Evolutionary conservation across 164 flowering plant species (phyloP), one percentile per base, ranked within the genome.

Genomic region (Buxus sempervirens): DNA sequence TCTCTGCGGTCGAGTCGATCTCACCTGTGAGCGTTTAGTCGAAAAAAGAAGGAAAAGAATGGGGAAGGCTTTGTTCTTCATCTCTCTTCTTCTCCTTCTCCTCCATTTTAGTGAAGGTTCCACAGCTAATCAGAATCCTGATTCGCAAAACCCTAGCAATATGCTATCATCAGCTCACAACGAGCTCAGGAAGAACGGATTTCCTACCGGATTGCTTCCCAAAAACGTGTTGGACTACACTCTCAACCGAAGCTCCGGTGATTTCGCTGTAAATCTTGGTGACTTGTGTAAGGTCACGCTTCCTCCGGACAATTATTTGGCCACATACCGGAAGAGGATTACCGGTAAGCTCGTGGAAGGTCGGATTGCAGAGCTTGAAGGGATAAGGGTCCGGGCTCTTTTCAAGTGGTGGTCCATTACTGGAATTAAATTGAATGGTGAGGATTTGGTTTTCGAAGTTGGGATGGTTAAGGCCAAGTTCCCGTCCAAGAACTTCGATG

Each of bases 351-450:
- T 88, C 26, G 83, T 71, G 4, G 66, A 79, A 59, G 85, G 82
- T 32, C 74, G 73, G 51, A 88, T 88, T 55, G 86, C 82, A 25
- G 85, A 84, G 64, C 78, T 86, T 4, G 73, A 84, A 19, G 93
- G 90, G n/a, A 88, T 88, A 58, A 76, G 82, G 22, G 90, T 88
- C 38, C 28, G 85, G 78, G 91, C 93, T 9, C 74, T 88, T 42
- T 88, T 81, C 68, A 66, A 76, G 85, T 85, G 91, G 91, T 88
- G 94, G 93, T 85, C 85, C 24, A 86, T 88, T 28, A 85, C 89
- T 8, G 88, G 88, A 25, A 86, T 88, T 60, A 54, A 70, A 58
- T 74, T 79, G 59, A 73, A 60, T 54, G 93, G 89, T 8, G 81
- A 88, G 19, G 64, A 86, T 65, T 78, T 88, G 83, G 86, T 83